Evolutionary conservation across 306 rosid species (phyloP), one percentile per base, ranked within the genome.

Genomic region (Arachis stenosperma): DNA sequence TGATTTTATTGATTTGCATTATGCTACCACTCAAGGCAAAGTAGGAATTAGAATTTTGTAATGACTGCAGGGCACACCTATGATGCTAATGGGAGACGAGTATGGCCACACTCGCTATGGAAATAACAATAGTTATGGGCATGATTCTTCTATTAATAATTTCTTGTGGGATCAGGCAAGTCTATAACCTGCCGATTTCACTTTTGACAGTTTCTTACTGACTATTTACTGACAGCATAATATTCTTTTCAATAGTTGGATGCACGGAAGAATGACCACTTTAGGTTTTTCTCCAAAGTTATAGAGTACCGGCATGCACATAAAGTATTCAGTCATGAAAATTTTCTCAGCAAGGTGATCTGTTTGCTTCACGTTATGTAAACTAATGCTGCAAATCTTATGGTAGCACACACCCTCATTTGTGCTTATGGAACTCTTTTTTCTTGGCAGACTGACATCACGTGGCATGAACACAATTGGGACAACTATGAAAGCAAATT

Each of bases 71-170:
- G 99, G 99, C 70, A 81, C 87, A 17, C 99, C 98, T 15, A 94
- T 94, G 99, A 91, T 91, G 99, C 79, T 89, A 69, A 94, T 94
- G 99, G 96, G 96, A 52, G 99, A 94, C 82, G 99, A 94, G 79
- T 94, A 94, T 65, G 96, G 88, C 47, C 99, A 94, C 73, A 91
- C 92, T 70, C 93, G 97, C 65, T 15, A 81, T 52, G 99, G 99
- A 75, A 94, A 94, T 85, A 94, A 91, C 90, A 94, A 91, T 74
- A 89, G 95, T 69, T 94, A 94, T 77, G 97, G 99, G 60, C 99
- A 91, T 75, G 99, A 94, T 79, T 80, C 87, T 42, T 81, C 87
- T 70, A 69, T 91, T 37, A 91, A 91, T 76, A 87, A 85, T 87
- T 89, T 91, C 79, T 91, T 84, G 65, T 94, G 99, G 99, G 87